Evolutionary conservation across 2,329 filamentous ascomycete genomes (phyloP).

Genomic region (Colletotrichum chrysophilum): DNA sequence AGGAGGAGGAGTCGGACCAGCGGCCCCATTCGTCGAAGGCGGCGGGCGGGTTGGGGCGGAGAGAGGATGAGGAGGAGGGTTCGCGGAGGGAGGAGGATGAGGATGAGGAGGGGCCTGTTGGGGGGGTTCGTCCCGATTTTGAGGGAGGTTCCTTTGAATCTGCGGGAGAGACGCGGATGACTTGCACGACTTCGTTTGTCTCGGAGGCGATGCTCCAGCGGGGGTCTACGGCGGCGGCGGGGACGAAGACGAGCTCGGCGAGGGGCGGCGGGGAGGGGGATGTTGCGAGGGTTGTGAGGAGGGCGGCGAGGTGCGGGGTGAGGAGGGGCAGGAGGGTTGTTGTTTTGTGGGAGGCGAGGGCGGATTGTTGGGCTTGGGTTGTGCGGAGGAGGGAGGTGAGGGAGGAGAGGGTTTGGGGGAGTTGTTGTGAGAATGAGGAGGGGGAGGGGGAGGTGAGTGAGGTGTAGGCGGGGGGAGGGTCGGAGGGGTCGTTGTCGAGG

Average conservation of each 20-base stretch:
- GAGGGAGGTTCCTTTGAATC: background rate
- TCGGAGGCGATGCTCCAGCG: slow-evolving; percentile 41
- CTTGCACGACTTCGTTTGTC: slow-evolving; percentile 32
- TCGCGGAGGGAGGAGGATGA: background rate
- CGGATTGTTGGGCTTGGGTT: slow-evolving; percentile 37
- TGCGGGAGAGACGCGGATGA: slow-evolving; percentile 33
- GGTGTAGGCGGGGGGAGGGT: slow-evolving; percentile 24
- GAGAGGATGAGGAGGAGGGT: background rate
- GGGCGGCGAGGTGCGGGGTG: slow-evolving; percentile 44
- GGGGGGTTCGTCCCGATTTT: background rate
- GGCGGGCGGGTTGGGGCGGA: background rate
- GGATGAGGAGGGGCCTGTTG: no score
- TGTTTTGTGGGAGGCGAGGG: slow-evolving; percentile 35
- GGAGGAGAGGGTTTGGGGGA: slow-evolving; percentile 28
- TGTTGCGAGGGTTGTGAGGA: slow-evolving; percentile 43
- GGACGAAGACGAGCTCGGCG: slow-evolving; percentile 51
- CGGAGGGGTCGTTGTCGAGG: background rate
- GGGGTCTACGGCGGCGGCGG: slow-evolving; percentile 41
- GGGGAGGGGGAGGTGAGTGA: slow-evolving; percentile 16
- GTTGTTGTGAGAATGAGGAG: slow-evolving; percentile 32
- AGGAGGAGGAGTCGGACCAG: slow-evolving; percentile 23
- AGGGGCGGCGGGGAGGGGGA: slow-evolving; percentile 34
- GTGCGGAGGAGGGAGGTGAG: slow-evolving; percentile 43
- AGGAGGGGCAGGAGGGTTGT: slow-evolving; percentile 40
- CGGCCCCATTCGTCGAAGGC: slow-evolving; percentile 54